Conservation (phyloP, 1,284 basidiomycete genomes). For the Cryptococcus sp. region DNA sequence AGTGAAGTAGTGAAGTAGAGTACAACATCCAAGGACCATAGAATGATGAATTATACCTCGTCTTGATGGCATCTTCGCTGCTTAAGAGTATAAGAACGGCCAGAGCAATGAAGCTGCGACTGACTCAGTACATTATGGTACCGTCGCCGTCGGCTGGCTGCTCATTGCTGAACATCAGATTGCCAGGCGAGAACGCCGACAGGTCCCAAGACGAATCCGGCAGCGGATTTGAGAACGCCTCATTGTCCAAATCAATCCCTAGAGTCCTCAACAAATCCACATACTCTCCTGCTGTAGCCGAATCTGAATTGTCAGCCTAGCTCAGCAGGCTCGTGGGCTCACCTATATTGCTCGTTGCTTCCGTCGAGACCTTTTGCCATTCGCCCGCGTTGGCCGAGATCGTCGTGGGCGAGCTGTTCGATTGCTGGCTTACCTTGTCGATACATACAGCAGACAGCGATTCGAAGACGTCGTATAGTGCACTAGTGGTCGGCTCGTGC, state of each 20-base stretch:
- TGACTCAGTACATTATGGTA: not conserved
- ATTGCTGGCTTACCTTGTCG: constrained; percentile 14
- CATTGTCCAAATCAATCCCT: constrained; percentile 13
- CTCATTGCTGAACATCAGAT: constrained; percentile 5
- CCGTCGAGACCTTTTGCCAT: constrained; percentile 22
- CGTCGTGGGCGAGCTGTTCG: not conserved
- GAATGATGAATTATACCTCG: not conserved
- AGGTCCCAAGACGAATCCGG: constrained; percentile 21
- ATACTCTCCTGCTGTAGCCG: constrained; percentile 19
- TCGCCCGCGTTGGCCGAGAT: not conserved
- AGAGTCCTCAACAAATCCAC: constrained; percentile 17
- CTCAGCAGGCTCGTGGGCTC: not conserved
- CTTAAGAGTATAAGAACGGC: too few relatives aligned
- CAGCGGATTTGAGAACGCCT: constrained; percentile 1
- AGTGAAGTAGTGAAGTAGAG: not conserved
- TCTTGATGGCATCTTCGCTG: not conserved
- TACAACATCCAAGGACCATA: constrained; percentile 2
- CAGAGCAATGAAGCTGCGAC: too few relatives aligned
- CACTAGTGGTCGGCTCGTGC: constrained; percentile 10
- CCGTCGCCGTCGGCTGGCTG: not conserved
- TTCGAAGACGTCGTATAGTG: constrained; percentile 27
- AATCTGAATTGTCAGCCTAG: constrained; percentile 10
- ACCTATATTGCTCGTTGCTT: constrained; percentile 22
- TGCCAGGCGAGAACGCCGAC: constrained; percentile 18
- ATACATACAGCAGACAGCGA: constrained; percentile 25